phyloP scores from a whole-genome alignment of 345 rosid genomes.

The Aurinia saxatilis region DNA sequence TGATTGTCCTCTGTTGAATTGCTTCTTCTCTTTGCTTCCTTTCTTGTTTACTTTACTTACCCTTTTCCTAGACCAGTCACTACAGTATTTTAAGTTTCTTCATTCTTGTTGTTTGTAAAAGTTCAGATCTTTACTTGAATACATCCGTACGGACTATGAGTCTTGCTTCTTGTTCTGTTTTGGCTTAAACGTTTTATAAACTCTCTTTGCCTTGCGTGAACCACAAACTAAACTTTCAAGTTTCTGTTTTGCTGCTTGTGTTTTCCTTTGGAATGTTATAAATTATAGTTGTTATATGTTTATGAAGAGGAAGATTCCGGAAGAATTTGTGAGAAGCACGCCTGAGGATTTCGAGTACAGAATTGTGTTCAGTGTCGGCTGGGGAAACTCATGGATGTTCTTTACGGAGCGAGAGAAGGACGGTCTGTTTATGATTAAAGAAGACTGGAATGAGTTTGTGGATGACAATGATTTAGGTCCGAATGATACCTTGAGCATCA shows the following conservation, averaged over 20 bases:
- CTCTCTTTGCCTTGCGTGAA: background rate
- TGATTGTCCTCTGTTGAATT: background rate
- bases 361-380: constrained; percentile 14
- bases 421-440: constrained; percentile 7
- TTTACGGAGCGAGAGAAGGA: constrained; percentile 7
- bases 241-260: background rate
- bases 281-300: background rate
- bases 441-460: constrained; percentile 26
- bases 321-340: constrained; percentile 9
- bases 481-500: constrained; percentile 2
- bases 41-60: background rate
- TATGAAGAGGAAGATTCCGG: constrained; percentile 20
- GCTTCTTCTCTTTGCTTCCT: background rate
- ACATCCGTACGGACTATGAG: background rate
- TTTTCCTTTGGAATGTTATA: background rate
- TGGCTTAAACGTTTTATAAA: background rate
- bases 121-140: background rate
- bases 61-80: background rate
- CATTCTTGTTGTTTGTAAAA: too few relatives aligned
- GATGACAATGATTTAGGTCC: constrained; percentile 1
- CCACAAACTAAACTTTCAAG: background rate
- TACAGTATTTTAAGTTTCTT: background rate
- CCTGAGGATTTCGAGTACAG: constrained; percentile 9
- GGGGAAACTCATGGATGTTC: constrained; percentile 22
- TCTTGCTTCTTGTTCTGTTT: background rate